Base-by-base conservation (phyloP, 441 rosid species). In the Aleurites moluccanus region DNA sequence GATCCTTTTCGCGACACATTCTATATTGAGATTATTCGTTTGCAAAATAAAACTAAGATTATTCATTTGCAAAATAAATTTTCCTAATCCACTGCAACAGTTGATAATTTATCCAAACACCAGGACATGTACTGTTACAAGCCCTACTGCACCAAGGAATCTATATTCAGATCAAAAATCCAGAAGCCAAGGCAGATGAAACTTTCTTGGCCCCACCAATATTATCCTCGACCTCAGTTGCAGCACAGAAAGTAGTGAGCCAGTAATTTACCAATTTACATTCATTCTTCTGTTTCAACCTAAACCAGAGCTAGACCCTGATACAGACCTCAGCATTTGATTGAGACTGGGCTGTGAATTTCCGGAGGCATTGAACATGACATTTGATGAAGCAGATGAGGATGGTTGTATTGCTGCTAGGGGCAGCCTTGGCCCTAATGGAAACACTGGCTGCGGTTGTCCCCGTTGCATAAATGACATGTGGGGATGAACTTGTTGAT, bases 391-490 rank as follows among this genome's bases (percentile, higher is more conserved):
- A 21, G 84, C 80, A 11, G 97, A 86, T 20, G 98, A 85, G n/a
- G 91, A 88, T 16, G 90, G 81, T 67, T 90, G 97, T 75, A 94
- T 84, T 1, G 97, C 89, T n/a, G 89, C 62, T 7, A 88, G 81
- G 44, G 98, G 97, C 52, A 88, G 82, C 81, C 98, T 89, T 2
- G 90, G 93, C 60, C 97, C 98, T 72, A 86, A 70, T 0, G 93
- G 82, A 78, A 92, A 92, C 81, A 88, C 86, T 30, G 79, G 77
- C 69, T 84, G 98, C 45, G 18, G 65, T 66, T 77, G 80, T 10
- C 78, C 77, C 60, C 91, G 89, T 67, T 90, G 93, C 90, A 91
- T 84, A 84, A 86, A 91, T 53, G 91, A 86, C 93, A 91, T 85
- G 69, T 88, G 92, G 60, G 94, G 88, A 79, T 90, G 92, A 52